Percentiles rank a stretch among this genome's conserved stretches.
Conservation (phyloP, 1,284 basidiomycete species). For the Inonotus obliquus region DNA sequence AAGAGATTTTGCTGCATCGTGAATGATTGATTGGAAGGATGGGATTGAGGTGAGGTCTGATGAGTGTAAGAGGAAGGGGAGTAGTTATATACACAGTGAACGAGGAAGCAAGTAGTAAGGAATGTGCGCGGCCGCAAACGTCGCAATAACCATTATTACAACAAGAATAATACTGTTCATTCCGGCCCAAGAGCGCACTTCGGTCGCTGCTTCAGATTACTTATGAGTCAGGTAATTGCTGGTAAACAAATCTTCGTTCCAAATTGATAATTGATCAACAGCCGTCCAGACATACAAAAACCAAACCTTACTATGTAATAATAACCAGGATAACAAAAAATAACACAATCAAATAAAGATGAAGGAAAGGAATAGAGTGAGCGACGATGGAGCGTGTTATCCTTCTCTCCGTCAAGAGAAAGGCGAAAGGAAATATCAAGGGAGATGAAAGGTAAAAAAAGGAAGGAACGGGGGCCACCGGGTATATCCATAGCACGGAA, state of each 20-base stretch:
- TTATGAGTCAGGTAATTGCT: no score
- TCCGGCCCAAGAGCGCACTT: no score
- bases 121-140: neutral
- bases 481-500: neutral
- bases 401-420: no score
- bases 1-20: slow-evolving; percentile 70
- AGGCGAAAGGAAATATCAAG: neutral
- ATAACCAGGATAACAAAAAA: neutral
- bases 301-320: neutral
- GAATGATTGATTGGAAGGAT: neutral
- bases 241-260: no score
- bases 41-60: no score
- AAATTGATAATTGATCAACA: no score
- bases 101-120: no score
- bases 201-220: no score
- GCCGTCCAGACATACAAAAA: neutral
- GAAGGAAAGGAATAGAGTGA: neutral
- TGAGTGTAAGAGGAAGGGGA: neutral
- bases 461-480: neutral
- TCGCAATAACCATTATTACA: no score
- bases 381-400: neutral
- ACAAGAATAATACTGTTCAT: no score
- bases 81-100: neutral
- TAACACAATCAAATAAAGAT: neutral
- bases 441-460: neutral